These are phyloP conservation scores for Penicillium griseofulvum DNA, from an alignment of 2,329 filamentous ascomycete species.

Conservation along the genomic window DNA sequence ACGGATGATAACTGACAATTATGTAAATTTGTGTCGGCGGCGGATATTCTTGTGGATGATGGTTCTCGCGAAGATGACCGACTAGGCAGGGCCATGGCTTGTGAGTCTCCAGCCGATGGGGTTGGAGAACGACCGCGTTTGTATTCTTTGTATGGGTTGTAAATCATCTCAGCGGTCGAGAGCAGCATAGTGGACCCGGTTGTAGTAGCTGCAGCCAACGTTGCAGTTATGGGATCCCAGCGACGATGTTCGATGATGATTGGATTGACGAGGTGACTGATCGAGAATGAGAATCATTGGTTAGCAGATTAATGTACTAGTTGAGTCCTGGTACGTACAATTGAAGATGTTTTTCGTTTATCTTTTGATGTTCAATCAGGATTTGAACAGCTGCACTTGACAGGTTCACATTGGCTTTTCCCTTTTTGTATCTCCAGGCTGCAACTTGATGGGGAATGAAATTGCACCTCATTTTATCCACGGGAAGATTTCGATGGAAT, in stretches of 20 bases:
- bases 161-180: constrained; percentile 27
- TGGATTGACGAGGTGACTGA: constrained; percentile 29
- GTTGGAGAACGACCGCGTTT: constrained; percentile 11
- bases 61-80: neutral
- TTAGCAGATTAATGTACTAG: neutral
- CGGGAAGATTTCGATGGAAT: constrained; percentile 43
- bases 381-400: constrained; percentile 27
- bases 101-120: neutral
- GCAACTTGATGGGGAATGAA: constrained; percentile 29
- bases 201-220: constrained; percentile 25
- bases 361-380: constrained; percentile 22
- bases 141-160: constrained; percentile 29
- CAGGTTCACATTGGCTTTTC: constrained; percentile 13
- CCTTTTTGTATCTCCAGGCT: constrained; percentile 16
- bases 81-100: neutral
- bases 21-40: neutral
- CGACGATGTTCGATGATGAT: constrained; percentile 36
- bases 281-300: neutral
- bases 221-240: constrained; percentile 34
- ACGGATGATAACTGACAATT: neutral
- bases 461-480: constrained; percentile 26
- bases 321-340: constrained; percentile 11
- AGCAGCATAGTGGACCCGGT: constrained; percentile 28
- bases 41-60: neutral
- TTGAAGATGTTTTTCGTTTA: constrained; percentile 22